Evolutionary conservation across 805 yeast genomes (phyloP).

Genomic region (Wickerhamomyces silvicola): DNA sequence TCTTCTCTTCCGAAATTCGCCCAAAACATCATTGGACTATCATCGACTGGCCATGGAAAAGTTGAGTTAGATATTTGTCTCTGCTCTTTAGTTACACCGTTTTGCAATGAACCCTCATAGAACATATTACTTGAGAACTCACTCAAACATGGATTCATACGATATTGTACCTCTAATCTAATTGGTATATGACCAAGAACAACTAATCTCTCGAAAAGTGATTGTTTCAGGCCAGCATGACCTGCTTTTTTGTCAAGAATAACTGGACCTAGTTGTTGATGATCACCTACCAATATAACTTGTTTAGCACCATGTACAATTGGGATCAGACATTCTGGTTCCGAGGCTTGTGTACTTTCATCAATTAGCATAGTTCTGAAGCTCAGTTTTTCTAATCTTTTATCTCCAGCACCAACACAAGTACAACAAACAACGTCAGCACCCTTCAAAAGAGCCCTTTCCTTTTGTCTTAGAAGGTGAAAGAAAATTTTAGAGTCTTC

Average conservation of each 20-base stretch:
- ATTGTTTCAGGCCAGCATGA: constrained; percentile 80
- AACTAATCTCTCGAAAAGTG: constrained; percentile 81
- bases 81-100: constrained; percentile 79
- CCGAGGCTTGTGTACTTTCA: constrained; percentile 91
- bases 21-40: constrained; percentile 96
- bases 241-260: constrained; percentile 75
- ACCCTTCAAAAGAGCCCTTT: constrained; percentile 39
- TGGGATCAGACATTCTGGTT: constrained; percentile 88
- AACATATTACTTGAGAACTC: constrained; percentile 89
- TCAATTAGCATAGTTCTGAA: constrained; percentile 83
- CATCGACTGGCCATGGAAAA: constrained; percentile 90
- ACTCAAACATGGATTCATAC: constrained; percentile 87
- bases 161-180: constrained; percentile 84
- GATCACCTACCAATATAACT: constrained; percentile 89
- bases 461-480: constrained; percentile 39
- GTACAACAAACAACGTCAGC: constrained; percentile 86
- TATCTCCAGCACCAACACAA: constrained; percentile 88
- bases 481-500: constrained; percentile 43
- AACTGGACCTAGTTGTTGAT: constrained; percentile 92
- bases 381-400: constrained; percentile 43
- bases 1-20: constrained; percentile 85
- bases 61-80: constrained; percentile 47
- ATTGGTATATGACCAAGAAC: constrained; percentile 79
- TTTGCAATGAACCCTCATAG: constrained; percentile 87
- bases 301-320: constrained; percentile 86